A percentile compares a stretch with the other conserved stretches of the same genome.
These are phyloP conservation scores for Pezizomycotina sp. DNA, from an alignment of 2,329 filamentous ascomycete species.

Conservation along the genomic window DNA sequence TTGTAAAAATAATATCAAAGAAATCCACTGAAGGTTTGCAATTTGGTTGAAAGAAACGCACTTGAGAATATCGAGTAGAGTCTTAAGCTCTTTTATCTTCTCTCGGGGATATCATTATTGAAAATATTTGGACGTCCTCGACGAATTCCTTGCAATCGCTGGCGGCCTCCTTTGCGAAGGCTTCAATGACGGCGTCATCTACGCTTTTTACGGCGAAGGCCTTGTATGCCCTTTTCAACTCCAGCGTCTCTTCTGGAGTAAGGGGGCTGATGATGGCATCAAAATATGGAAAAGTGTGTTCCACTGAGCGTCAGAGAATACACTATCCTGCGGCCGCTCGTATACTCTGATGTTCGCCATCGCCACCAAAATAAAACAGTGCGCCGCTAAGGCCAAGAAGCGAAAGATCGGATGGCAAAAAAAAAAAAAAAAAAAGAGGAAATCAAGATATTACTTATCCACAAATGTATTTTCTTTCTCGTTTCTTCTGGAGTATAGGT, in stretches of 20 bases:
- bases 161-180: conserved; percentile 10
- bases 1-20: too few relatives aligned
- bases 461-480: too few relatives aligned
- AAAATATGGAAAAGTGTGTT: conserved; percentile 18
- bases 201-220: conserved; percentile 7
- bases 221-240: conserved; percentile 16
- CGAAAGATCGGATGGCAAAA: too few relatives aligned
- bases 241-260: conserved; percentile 15
- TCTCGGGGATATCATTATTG: conserved; percentile 10
- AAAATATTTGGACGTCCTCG: conserved; percentile 11
- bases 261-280: conserved; percentile 11
- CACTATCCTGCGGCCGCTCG: too few relatives aligned
- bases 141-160: conserved; percentile 11
- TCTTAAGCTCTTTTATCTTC: conserved; percentile 17
- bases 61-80: conserved; percentile 17
- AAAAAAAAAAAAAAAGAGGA: too few relatives aligned
- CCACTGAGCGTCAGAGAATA: conserved; percentile 18
- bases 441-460: too few relatives aligned
- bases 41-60: conserved; percentile 4
- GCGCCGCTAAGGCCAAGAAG: too few relatives aligned
- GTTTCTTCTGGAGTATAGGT: too few relatives aligned
- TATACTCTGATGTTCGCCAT: too few relatives aligned
- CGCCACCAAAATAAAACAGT: too few relatives aligned
- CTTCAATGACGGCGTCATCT: conserved; percentile 13
- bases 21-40: too few relatives aligned